These are phyloP conservation scores for Panicum virgatum DNA, from an alignment of 202 grass and related monocot species.

Conservation along the genomic window DNA sequence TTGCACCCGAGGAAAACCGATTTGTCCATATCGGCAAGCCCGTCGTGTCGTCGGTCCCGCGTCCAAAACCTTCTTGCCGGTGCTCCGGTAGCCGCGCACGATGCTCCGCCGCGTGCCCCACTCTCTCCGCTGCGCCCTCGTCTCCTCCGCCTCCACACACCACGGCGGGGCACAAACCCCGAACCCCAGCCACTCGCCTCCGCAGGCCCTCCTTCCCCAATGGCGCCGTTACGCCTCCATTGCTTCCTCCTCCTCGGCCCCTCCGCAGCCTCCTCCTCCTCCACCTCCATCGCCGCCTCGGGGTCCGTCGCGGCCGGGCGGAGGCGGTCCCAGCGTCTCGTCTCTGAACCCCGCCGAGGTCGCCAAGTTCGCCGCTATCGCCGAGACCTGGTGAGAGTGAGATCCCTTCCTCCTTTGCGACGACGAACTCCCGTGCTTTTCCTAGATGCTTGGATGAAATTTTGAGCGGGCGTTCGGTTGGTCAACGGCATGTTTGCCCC, in stretches of 20 bases:
- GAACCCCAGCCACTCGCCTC: not conserved
- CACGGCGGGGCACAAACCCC: not conserved
- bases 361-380: conserved; percentile 81
- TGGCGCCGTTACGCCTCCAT: conserved; percentile 27
- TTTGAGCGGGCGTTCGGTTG: not conserved
- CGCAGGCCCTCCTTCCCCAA: not conserved
- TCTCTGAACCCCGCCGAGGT: conserved; percentile 75
- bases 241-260: not conserved
- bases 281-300: conserved; percentile 11
- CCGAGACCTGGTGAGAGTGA: conserved; percentile 84
- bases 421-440: not conserved
- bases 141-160: not conserved
- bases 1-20: not conserved
- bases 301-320: not conserved
- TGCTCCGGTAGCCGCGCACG: not conserved
- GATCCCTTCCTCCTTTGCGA: conserved; percentile 29
- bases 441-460: not conserved
- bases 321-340: conserved; percentile 34
- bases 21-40: not conserved
- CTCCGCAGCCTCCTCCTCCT: not conserved
- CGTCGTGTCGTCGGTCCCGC: not conserved
- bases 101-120: conserved; percentile 29
- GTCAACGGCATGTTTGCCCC: not conserved
- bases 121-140: conserved; percentile 20
- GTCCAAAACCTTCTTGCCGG: conserved; percentile 21